Conservation (phyloP, 257 asterid genomes). For the Nemophila menziesii region DNA sequence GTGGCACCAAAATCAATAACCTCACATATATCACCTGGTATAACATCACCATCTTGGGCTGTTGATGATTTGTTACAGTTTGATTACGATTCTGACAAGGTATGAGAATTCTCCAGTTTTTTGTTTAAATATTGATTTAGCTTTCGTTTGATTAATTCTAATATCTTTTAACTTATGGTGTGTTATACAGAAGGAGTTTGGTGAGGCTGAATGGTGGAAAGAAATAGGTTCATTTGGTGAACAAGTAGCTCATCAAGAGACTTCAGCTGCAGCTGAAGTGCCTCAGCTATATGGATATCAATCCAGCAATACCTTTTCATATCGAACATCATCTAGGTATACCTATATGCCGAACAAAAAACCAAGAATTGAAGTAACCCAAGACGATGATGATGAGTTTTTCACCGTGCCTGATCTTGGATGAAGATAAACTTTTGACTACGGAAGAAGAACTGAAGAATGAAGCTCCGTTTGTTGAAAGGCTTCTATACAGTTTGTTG, state of each 20-base stretch:
- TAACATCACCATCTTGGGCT: constrained; percentile 61
- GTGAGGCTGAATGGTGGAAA: constrained; percentile 66
- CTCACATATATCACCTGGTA: constrained; percentile 21
- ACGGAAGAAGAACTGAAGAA: neutral
- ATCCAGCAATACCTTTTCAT: constrained; percentile 19
- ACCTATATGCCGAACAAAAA: constrained; percentile 47
- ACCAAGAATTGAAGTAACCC: constrained; percentile 45
- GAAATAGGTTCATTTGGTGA: constrained; percentile 60
- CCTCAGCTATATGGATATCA: constrained; percentile 62
- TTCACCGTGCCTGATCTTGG: constrained; percentile 95
- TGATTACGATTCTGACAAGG: constrained; percentile 61
- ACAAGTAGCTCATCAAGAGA: constrained; percentile 29
- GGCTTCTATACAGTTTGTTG: neutral
- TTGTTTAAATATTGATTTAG: neutral
- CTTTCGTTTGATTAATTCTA: neutral
- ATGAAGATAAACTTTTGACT: constrained; percentile 17
- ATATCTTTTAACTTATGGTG: neutral
- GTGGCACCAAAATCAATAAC: constrained; percentile 22
- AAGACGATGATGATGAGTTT: constrained; percentile 67
- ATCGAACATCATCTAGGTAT: constrained; percentile 29
- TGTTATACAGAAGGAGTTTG: constrained; percentile 57
- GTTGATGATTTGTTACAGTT: constrained; percentile 72
- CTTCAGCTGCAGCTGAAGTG: constrained; percentile 68
- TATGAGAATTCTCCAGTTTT: constrained; percentile 10
- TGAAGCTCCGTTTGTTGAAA: too few species aligned